Evolutionary conservation across 768 basidiomycete species (phyloP).

Genomic region (Mycena albidolilacea): DNA sequence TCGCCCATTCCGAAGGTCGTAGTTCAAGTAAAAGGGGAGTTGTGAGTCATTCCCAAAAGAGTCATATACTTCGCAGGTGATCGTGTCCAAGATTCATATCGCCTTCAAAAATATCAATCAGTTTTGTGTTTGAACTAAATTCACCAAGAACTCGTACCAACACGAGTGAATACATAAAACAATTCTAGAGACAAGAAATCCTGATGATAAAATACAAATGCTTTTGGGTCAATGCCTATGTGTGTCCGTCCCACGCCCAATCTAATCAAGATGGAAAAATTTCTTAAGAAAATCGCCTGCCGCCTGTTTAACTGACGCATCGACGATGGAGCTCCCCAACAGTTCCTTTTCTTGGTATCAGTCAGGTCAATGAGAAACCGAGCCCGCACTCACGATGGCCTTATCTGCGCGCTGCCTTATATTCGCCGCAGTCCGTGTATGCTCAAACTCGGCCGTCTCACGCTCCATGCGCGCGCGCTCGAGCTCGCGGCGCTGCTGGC

Average conservation of each 20-base stretch:
- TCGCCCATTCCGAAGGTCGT: conserved; percentile 1
- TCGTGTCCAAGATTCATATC: neutral
- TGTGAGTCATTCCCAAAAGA: neutral
- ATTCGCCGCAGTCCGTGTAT: conserved; percentile 63
- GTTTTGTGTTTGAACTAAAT: no score
- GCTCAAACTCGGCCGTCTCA: conserved; percentile 71
- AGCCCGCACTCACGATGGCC: conserved; percentile 64
- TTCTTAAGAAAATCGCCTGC: conserved; percentile 83
- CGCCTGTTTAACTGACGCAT: conserved; percentile 73
- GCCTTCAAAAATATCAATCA: no score
- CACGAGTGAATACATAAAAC: neutral
- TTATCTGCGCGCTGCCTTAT: conserved; percentile 75
- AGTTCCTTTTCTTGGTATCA: conserved; percentile 58
- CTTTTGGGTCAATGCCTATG: neutral
- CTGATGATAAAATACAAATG: conserved; percentile 34
- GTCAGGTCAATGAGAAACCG: conserved; percentile 3
- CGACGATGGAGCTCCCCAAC: conserved; percentile 69
- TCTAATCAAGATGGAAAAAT: conserved; percentile 60
- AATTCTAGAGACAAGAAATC: conserved; percentile 3
- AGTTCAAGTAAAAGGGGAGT: neutral
- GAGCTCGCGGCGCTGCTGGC: conserved; percentile 62
- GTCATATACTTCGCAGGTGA: neutral
- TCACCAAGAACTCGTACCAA: no score
- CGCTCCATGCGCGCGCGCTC: conserved; percentile 69
- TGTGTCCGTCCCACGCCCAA: conserved; percentile 6